phyloP scores from a whole-genome alignment of 164 flowering plant species.

The Warburgia ugandensis region DNA sequence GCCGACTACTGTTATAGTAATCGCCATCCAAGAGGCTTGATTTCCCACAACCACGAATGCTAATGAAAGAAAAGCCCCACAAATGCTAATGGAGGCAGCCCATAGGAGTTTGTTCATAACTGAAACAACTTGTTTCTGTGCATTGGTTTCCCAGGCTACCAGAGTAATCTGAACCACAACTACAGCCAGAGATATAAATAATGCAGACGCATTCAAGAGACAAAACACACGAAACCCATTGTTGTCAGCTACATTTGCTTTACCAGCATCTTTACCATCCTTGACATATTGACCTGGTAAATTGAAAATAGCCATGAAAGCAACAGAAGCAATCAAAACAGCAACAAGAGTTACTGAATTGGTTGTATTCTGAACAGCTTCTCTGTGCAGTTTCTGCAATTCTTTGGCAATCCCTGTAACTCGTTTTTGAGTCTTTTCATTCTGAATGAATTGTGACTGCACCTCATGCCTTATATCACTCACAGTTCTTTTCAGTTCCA shows the following conservation, averaged over 20 bases:
- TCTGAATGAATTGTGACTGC: conserved; percentile 73
- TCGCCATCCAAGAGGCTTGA: conserved; percentile 65
- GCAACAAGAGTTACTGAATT: conserved; percentile 90
- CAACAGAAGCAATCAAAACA: conserved; percentile 84
- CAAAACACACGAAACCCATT: conserved; percentile 63
- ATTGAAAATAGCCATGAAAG: conserved; percentile 85
- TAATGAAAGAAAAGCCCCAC: too few species aligned
- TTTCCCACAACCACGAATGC: too few species aligned
- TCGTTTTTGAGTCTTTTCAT: conserved; percentile 65
- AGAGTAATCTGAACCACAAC: conserved; percentile 94
- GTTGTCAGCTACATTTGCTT: conserved; percentile 44
- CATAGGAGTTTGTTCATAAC: conserved; percentile 94
- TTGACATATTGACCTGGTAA: conserved; percentile 67
- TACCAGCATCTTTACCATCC: conserved; percentile 41
- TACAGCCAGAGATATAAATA: conserved; percentile 87
- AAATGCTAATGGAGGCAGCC: conserved; percentile 88
- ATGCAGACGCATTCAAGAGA: conserved; percentile 75
- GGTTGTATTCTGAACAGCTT: conserved; percentile 91
- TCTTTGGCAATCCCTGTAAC: conserved; percentile 88
- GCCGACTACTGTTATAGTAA: conserved; percentile 56
- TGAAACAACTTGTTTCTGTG: conserved; percentile 78
- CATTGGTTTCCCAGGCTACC: conserved; percentile 90
- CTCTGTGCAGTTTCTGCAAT: conserved; percentile 78
- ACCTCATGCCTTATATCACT: conserved; percentile 94
- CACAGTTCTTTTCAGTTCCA: conserved; percentile 82